These are phyloP conservation scores for Bombardia bombarda DNA, from an alignment of 495 filamentous ascomycete genomes.

Conservation along the genomic window DNA sequence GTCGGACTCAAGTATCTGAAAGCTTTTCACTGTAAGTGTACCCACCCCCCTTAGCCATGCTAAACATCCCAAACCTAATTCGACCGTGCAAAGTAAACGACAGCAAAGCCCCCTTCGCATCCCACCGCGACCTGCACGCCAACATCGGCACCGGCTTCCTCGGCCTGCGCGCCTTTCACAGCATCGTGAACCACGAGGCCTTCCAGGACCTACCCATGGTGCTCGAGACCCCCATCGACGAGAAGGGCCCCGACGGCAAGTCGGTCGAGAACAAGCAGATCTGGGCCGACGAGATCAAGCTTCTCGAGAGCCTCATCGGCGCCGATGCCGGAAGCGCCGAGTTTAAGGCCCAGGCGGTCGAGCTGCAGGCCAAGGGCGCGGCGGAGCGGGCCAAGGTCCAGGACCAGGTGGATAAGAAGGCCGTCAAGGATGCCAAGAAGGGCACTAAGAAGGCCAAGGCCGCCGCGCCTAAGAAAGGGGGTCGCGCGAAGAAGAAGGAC, in stretches of 20 bases:
- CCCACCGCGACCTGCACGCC: constrained; percentile 77
- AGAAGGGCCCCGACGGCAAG: constrained; percentile 46
- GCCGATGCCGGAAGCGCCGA: constrained; percentile 63
- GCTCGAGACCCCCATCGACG: constrained; percentile 87
- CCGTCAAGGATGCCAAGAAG: constrained; percentile 44
- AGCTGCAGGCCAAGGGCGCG: constrained; percentile 61
- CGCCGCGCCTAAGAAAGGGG: constrained; percentile 18
- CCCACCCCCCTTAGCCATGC: neutral
- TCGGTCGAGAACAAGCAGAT: constrained; percentile 61
- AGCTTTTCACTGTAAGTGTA: constrained; percentile 61
- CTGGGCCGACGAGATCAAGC: constrained; percentile 81
- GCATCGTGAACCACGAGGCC: constrained; percentile 73
- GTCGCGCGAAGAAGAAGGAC: constrained; percentile 21
- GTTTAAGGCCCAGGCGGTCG: constrained; percentile 46
- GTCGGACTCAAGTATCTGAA: constrained; percentile 74
- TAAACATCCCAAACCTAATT: neutral
- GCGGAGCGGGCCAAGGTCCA: constrained; percentile 64
- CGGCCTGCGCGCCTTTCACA: constrained; percentile 82
- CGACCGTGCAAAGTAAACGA: constrained; percentile 56
- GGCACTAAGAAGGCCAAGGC: constrained; percentile 12
- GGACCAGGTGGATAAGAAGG: constrained; percentile 61
- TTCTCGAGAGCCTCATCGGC: constrained; percentile 81
- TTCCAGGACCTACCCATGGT: constrained; percentile 84
- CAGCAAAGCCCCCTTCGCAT: constrained; percentile 75
- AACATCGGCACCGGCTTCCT: constrained; percentile 94